Evolutionary conservation across 106 monocot genomes (phyloP).

Genomic region (Dioscorea alata): DNA sequence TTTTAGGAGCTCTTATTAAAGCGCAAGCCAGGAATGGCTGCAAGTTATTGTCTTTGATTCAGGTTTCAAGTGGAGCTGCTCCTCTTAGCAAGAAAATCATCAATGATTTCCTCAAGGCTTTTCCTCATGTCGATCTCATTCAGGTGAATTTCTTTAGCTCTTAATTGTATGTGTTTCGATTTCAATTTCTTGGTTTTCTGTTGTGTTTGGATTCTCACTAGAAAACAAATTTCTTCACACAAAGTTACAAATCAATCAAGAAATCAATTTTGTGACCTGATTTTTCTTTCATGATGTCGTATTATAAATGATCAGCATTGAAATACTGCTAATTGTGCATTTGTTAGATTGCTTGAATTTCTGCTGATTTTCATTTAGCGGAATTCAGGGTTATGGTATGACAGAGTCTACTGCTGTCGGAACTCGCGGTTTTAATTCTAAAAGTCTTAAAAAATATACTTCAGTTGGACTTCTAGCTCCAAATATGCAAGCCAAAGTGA

Average conservation of each 20-base stretch:
- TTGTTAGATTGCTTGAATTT: too few species aligned
- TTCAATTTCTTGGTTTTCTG: too few species aligned
- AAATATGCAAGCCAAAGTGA: conserved; percentile 72
- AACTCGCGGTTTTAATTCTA: conserved; percentile 66
- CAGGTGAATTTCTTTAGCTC: conserved; percentile 35
- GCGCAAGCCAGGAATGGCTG: conserved; percentile 9
- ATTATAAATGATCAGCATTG: too few species aligned
- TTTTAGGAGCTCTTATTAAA: conserved; percentile 37
- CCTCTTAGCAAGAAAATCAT: conserved; percentile 39
- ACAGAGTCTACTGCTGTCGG: conserved; percentile 84
- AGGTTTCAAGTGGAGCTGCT: conserved; percentile 68
- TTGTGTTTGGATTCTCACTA: too few species aligned
- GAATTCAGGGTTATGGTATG: conserved; percentile 75
- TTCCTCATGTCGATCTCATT: conserved; percentile 69
- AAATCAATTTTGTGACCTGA: too few species aligned
- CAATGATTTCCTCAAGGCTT: conserved; percentile 32
- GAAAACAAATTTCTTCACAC: too few species aligned
- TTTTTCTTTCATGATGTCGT: too few species aligned
- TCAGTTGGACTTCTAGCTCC: conserved; percentile 84
- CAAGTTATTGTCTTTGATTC: conserved; percentile 35
- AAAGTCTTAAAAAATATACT: conserved; percentile 24
- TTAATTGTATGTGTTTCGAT: too few species aligned
- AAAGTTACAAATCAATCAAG: too few species aligned
- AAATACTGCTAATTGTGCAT: too few species aligned
- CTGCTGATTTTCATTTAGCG: too few species aligned